phyloP scores from a whole-genome alignment of 306 rosid genomes.

The Quercus robur region DNA sequence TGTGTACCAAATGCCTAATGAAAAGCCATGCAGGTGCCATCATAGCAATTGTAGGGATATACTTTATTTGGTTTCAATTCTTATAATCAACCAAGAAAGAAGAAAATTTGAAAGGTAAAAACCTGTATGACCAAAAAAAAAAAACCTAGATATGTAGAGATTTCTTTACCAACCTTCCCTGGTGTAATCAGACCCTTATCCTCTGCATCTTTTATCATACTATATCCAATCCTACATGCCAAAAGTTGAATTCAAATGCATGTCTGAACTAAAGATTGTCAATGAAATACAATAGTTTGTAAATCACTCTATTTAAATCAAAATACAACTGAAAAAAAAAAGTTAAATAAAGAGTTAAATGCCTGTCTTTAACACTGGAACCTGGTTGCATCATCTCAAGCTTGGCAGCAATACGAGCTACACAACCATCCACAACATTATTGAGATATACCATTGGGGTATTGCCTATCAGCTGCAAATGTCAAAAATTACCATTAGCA shows the following conservation, averaged over 20 bases:
- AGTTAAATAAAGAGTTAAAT: neutral
- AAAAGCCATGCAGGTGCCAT: no score
- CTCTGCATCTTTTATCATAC: constrained; percentile 91
- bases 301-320: no score
- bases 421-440: constrained; percentile 67
- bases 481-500: neutral
- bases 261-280: no score
- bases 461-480: constrained; percentile 60
- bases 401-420: constrained; percentile 73
- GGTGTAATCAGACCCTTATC: constrained; percentile 76
- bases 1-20: no score
- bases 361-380: constrained; percentile 79
- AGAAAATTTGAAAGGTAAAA: neutral
- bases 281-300: no score
- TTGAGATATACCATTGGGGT: constrained; percentile 79
- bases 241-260: neutral
- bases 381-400: constrained; percentile 75
- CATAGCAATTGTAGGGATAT: no score
- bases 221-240: constrained; percentile 52
- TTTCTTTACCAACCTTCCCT: constrained; percentile 55
- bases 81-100: no score
- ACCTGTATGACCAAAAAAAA: neutral
- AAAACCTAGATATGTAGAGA: neutral
- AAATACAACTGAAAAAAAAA: no score
- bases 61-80: no score